These are phyloP conservation scores for Rhizophora mangle DNA, from an alignment of 345 rosid genomes.

Conservation along the genomic window DNA sequence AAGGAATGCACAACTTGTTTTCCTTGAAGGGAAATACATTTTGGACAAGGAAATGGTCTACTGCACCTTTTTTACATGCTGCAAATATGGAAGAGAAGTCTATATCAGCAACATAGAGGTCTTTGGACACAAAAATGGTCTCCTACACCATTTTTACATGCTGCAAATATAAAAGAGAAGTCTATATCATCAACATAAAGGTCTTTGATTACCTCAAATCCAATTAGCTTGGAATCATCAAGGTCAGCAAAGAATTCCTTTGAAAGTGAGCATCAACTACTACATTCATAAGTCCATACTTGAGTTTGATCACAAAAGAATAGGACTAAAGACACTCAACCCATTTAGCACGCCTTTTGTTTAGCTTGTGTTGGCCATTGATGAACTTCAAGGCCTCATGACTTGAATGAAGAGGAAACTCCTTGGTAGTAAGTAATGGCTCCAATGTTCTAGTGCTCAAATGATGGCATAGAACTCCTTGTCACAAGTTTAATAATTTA, in stretches of 20 bases:
- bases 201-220: neutral
- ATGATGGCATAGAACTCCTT: too few species aligned
- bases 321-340: slow-evolving; percentile 1
- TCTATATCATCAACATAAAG: neutral
- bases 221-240: neutral
- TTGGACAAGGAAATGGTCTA: neutral
- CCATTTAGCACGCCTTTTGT: slow-evolving; percentile 1
- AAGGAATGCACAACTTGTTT: too few species aligned
- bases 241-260: neutral
- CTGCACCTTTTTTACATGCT: too few species aligned
- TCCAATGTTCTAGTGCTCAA: too few species aligned
- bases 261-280: neutral
- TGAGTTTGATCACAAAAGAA: slow-evolving; percentile 1
- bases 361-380: neutral
- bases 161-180: neutral
- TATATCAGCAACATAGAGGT: neutral
- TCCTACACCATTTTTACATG: too few species aligned
- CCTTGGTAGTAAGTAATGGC: too few species aligned
- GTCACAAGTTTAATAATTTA: too few species aligned
- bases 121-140: too few species aligned
- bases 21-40: neutral
- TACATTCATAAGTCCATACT: neutral
- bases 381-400: slow-evolving; percentile 11
- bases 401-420: neutral
- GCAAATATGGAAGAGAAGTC: neutral